Evolutionary conservation across 2,329 filamentous ascomycete genomes (phyloP).

Genomic region (Parascedosporium putredinis): DNA sequence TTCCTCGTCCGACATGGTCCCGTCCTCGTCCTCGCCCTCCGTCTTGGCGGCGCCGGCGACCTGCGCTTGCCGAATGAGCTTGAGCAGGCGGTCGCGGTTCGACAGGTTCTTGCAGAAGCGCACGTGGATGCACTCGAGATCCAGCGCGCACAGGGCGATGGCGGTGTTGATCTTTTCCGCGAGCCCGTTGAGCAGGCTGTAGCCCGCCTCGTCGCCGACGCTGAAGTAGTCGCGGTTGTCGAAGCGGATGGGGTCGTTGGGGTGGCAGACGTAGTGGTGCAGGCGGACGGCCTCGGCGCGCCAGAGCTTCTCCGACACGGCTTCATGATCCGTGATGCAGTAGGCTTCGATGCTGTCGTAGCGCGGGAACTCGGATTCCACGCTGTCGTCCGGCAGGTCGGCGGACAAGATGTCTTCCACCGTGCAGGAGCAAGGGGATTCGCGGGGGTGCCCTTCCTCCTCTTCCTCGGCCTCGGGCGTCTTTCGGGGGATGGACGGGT

Average conservation of each 20-base stretch:
- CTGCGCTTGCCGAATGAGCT: slow-evolving; percentile 2
- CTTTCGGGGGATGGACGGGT: not conserved
- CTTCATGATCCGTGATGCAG: not conserved
- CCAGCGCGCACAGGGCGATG: slow-evolving; percentile 3
- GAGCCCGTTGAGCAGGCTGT: not conserved
- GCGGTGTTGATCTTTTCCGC: slow-evolving; percentile 2
- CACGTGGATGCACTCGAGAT: slow-evolving; percentile 7
- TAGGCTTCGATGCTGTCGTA: not conserved
- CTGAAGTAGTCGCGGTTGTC: not conserved
- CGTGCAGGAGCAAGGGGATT: not conserved
- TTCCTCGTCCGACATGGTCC: not conserved
- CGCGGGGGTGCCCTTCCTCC: not conserved
- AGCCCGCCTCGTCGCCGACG: not conserved
- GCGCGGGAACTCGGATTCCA: not conserved
- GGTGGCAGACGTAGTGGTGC: not conserved
- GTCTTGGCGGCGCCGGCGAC: not conserved
- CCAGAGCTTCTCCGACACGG: not conserved
- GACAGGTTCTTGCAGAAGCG: not conserved
- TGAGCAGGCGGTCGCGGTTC: not conserved
- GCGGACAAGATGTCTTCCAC: not conserved
- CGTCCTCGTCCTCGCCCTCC: not conserved
- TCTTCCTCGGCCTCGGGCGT: not conserved
- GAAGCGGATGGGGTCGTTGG: not conserved
- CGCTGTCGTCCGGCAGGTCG: not conserved
- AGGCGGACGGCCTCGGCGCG: not conserved